Evolutionary conservation across 495 filamentous ascomycete species (phyloP).

Genomic region (Podospora conica): DNA sequence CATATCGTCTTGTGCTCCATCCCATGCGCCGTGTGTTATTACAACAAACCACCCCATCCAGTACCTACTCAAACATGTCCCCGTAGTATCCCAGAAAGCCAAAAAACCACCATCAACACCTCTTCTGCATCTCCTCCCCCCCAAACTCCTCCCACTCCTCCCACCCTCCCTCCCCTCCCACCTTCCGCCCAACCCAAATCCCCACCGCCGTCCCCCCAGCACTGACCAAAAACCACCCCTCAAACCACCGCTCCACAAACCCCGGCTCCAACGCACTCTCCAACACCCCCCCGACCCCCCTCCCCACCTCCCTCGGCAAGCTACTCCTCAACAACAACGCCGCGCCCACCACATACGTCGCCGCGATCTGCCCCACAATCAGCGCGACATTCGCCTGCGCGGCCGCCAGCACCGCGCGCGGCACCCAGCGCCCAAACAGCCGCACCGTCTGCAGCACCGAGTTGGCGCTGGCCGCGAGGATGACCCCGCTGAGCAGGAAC

Average conservation of each 20-base stretch:
- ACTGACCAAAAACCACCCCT: constrained; percentile 70
- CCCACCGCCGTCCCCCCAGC: constrained; percentile 55
- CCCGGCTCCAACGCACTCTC: constrained; percentile 59
- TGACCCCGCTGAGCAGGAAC: constrained; percentile 69
- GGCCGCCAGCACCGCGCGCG: constrained; percentile 50
- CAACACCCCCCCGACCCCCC: constrained; percentile 64
- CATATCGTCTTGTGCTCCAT: background rate
- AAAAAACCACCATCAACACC: constrained; percentile 30
- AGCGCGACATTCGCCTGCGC: constrained; percentile 64
- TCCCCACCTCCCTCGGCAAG: constrained; percentile 63
- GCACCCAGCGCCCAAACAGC: constrained; percentile 64
- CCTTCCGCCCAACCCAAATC: constrained; percentile 60
- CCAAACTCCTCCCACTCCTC: constrained; percentile 46
- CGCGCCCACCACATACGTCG: constrained; percentile 71
- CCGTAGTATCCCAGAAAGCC: background rate
- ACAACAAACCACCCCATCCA: background rate
- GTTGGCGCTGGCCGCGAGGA: constrained; percentile 68
- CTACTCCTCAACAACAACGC: constrained; percentile 67
- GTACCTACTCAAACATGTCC: background rate
- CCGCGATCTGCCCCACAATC: constrained; percentile 66
- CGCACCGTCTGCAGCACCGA: constrained; percentile 70
- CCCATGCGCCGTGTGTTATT: background rate
- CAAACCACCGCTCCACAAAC: constrained; percentile 85
- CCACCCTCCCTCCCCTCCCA: constrained; percentile 47
- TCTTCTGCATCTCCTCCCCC: constrained; percentile 64